Percentiles rank a stretch among this genome's conserved stretches.
Evolutionary conservation across 106 monocot genomes (phyloP).

Genomic region (Platanthera zijinensis): DNA sequence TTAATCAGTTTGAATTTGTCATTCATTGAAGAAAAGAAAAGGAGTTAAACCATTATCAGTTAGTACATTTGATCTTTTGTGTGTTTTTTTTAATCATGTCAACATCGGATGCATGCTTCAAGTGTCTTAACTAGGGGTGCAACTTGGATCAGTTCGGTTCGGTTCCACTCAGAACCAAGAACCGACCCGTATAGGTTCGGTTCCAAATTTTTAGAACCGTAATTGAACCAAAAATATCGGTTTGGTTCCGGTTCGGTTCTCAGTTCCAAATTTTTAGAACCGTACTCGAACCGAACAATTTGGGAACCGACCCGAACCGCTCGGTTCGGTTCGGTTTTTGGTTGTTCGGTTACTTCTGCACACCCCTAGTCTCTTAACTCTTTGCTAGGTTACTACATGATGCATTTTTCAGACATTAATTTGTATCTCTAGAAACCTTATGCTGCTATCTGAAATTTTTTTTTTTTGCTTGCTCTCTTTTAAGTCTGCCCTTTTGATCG

Average conservation of each 20-base stretch:
- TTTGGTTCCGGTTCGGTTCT: too few species aligned
- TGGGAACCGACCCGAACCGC: too few species aligned
- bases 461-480: not conserved
- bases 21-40: not conserved
- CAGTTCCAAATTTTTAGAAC: too few species aligned
- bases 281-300: too few species aligned
- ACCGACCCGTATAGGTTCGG: too few species aligned
- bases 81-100: not conserved
- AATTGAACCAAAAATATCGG: too few species aligned
- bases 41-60: not conserved
- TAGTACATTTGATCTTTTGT: not conserved
- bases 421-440: not conserved
- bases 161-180: too few species aligned
- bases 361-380: not conserved
- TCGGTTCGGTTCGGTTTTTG: too few species aligned
- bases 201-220: too few species aligned
- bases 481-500: slow-evolving; percentile 68
- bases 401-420: not conserved
- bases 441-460: not conserved
- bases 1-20: not conserved
- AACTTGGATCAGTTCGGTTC: too few species aligned
- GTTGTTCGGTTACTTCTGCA: too few species aligned
- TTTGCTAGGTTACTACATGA: not conserved
- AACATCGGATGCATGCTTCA: not conserved
- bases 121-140: not conserved